phyloP scores from a whole-genome alignment of 2,329 filamentous ascomycete species.

The Fusarium sp. region DNA sequence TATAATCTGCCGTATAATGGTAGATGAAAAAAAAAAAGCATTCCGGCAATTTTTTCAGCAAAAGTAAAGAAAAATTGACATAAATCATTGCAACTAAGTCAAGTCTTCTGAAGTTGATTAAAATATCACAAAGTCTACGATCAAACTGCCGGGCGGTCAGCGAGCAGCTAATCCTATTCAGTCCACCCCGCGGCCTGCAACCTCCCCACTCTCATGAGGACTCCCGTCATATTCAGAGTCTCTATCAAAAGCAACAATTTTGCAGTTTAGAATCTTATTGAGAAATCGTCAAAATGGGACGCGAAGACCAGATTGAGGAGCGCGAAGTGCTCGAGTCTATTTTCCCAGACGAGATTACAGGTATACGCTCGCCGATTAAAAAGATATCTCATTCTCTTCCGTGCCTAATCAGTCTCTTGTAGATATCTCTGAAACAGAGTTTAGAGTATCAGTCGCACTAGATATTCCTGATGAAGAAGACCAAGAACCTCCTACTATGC shows the following conservation, averaged over 20 bases:
- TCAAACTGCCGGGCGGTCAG: conserved; percentile 53
- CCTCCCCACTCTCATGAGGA: conserved; percentile 42
- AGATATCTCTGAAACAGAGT: conserved; percentile 93
- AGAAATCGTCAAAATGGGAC: conserved; percentile 61
- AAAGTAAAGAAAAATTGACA: too few relatives aligned
- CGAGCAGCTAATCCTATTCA: conserved; percentile 36
- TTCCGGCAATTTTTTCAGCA: too few relatives aligned
- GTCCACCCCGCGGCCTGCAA: conserved; percentile 45
- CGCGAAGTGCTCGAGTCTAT: conserved; percentile 98
- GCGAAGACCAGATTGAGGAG: conserved; percentile 94
- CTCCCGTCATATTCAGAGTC: conserved; percentile 31
- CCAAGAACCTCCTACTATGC: conserved; percentile 74
- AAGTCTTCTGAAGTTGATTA: too few relatives aligned
- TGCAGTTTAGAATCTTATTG: conserved; percentile 8
- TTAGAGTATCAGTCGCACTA: conserved; percentile 84
- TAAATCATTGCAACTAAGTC: too few relatives aligned
- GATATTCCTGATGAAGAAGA: conserved; percentile 77
- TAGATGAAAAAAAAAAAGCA: too few relatives aligned
- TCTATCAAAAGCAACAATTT: conserved; percentile 20
- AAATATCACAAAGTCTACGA: conserved; percentile 20
- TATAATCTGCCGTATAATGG: too few relatives aligned
- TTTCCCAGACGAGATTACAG: conserved; percentile 96
- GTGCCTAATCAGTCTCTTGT: conserved; percentile 26
- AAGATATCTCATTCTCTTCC: conserved; percentile 8
- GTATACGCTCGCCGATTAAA: conserved; percentile 57